Evolutionary conservation across 202 grass and related monocot species (phyloP).

Genomic region (Zizania palustris): DNA sequence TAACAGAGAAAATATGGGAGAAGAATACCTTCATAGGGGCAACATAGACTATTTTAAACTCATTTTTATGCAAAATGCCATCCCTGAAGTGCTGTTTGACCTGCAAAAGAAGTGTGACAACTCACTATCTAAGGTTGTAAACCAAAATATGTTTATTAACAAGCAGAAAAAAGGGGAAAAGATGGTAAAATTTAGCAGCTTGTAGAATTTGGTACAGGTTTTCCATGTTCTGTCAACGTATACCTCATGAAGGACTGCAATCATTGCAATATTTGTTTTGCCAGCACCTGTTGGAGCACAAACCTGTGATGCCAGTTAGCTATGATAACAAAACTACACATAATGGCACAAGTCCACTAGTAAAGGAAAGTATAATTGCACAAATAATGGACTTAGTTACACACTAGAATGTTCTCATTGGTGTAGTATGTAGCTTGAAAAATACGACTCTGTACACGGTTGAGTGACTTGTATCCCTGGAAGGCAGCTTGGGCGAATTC

Average conservation of each 20-base stretch:
- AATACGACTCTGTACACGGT: conserved; percentile 94
- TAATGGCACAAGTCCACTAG: conserved; percentile 4
- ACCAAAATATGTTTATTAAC: conserved; percentile 1
- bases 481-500: conserved; percentile 94
- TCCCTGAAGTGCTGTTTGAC: conserved; percentile 96
- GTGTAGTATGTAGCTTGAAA: conserved; percentile 89
- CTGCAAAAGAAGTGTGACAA: conserved; percentile 44
- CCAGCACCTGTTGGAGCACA: conserved; percentile 99
- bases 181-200: conserved; percentile 17
- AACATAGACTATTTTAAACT: conserved; percentile 99
- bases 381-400: conserved; percentile 30
- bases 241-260: conserved; percentile 97
- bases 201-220: conserved; percentile 23
- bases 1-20: conserved; percentile 22
- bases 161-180: conserved; percentile 19
- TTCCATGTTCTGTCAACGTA: conserved; percentile 27
- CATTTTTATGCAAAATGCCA: conserved; percentile 94
- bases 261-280: conserved; percentile 99
- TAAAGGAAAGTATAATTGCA: conserved; percentile 34
- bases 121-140: conserved; percentile 26
- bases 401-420: conserved; percentile 95
- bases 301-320: conserved; percentile 68
- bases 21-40: conserved; percentile 96
- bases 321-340: conserved; percentile 13
- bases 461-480: conserved; percentile 85